Conservation (phyloP, 129 eudicot genomes). For the Flaveria robusta region DNA sequence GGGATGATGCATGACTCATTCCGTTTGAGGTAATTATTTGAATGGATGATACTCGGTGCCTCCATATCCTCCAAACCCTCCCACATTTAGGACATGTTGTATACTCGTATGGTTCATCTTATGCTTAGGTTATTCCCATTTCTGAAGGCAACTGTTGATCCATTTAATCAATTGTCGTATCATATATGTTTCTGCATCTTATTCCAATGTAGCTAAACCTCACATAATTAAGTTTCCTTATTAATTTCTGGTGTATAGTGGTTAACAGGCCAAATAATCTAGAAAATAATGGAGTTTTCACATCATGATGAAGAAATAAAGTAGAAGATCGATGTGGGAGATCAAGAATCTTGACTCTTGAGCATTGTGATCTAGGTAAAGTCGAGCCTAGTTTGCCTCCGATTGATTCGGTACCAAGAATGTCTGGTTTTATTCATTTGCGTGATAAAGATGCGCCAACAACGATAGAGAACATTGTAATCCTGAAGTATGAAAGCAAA, state of each 20-base stretch:
- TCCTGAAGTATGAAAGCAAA: too few species aligned
- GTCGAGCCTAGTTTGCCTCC: slow-evolving; percentile 5
- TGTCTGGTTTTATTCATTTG: not conserved
- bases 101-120: too few species aligned
- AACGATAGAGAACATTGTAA: not conserved
- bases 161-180: too few species aligned
- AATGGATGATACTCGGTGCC: too few species aligned
- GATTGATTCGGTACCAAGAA: not conserved
- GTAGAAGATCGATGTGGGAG: not conserved
- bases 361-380: not conserved
- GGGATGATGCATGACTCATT: too few species aligned
- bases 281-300: not conserved
- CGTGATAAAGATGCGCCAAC: not conserved
- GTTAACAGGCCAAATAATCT: not conserved
- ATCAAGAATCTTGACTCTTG: slow-evolving; percentile 1
- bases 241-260: not conserved
- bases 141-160: too few species aligned
- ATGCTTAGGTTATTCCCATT: too few species aligned
- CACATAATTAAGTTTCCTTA: not conserved
- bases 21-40: too few species aligned
- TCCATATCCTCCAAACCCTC: too few species aligned
- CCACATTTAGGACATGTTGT: too few species aligned
- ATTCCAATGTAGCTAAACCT: too few species aligned
- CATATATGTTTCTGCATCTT: too few species aligned
- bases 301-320: not conserved